phyloP scores from a whole-genome alignment of 2,329 filamentous ascomycete genomes.

The Colletotrichum sp. region DNA sequence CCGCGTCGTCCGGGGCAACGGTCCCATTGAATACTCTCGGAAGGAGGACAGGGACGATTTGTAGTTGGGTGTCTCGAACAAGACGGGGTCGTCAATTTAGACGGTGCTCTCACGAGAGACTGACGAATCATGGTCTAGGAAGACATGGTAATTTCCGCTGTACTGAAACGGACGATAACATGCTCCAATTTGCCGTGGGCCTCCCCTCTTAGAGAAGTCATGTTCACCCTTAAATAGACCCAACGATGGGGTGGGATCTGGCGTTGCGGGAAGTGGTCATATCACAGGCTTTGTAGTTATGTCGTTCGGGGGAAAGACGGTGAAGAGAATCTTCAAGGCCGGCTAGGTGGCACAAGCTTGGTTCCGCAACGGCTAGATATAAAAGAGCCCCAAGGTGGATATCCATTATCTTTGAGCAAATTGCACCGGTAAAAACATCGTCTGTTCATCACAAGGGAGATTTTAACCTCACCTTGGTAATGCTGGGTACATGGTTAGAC shows the following conservation, averaged over 20 bases:
- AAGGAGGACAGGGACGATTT: no score
- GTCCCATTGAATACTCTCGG: no score
- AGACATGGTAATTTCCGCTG: not conserved
- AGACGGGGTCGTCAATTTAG: no score
- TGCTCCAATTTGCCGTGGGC: not conserved
- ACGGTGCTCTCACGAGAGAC: not conserved
- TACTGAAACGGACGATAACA: no score
- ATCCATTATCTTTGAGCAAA: not conserved
- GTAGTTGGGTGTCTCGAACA: no score
- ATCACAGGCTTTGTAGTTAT: not conserved
- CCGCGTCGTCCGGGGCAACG: no score
- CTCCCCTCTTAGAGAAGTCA: fast-evolving
- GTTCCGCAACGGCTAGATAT: not conserved
- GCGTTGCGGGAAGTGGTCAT: not conserved
- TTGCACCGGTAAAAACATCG: not conserved
- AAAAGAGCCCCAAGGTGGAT: not conserved
- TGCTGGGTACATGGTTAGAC: not conserved
- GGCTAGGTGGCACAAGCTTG: not conserved
- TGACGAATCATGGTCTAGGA: fast-evolving
- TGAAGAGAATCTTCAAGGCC: not conserved
- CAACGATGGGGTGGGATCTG: not conserved
- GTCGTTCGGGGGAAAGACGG: not conserved
- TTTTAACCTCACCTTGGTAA: no score
- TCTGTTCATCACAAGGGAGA: not conserved
- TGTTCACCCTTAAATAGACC: not conserved